Conservation (phyloP, 148 eudicot species). For the Vaccinium vitisidaea region DNA sequence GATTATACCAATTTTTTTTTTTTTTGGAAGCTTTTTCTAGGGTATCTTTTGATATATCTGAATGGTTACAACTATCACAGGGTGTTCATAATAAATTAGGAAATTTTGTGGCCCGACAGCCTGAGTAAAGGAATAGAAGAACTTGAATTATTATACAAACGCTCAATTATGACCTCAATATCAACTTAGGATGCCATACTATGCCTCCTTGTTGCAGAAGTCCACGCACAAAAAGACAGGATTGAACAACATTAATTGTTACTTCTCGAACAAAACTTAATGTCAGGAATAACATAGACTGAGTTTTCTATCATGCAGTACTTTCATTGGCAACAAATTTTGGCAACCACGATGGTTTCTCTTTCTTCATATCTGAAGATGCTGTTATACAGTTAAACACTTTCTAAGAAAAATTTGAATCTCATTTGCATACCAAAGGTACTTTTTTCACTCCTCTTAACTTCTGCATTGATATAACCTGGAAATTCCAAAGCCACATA, state of each 20-base stretch:
- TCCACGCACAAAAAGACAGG: neutral
- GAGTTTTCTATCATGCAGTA: neutral
- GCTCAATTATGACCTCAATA: neutral
- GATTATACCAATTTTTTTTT: conserved; percentile 14
- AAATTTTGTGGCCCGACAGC: neutral
- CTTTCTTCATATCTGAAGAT: neutral
- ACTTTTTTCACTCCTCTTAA: neutral
- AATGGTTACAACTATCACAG: neutral
- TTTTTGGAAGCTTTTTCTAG: conserved; percentile 4
- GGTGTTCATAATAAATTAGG: neutral
- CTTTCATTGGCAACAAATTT: neutral
- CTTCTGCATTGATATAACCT: neutral
- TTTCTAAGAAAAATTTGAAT: neutral
- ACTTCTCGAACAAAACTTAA: neutral
- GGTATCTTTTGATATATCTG: neutral
- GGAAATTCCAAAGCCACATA: too few relatives aligned
- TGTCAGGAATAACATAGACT: neutral
- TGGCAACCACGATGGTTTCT: neutral
- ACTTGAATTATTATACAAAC: neutral
- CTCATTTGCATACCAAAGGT: neutral
- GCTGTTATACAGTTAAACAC: neutral
- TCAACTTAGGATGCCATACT: neutral
- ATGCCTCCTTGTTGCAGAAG: neutral
- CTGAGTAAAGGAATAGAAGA: neutral
- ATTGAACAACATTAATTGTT: neutral